Evolutionary conservation across 2,329 filamentous ascomycete species (phyloP).

Genomic region (Colletotrichum sojae): DNA sequence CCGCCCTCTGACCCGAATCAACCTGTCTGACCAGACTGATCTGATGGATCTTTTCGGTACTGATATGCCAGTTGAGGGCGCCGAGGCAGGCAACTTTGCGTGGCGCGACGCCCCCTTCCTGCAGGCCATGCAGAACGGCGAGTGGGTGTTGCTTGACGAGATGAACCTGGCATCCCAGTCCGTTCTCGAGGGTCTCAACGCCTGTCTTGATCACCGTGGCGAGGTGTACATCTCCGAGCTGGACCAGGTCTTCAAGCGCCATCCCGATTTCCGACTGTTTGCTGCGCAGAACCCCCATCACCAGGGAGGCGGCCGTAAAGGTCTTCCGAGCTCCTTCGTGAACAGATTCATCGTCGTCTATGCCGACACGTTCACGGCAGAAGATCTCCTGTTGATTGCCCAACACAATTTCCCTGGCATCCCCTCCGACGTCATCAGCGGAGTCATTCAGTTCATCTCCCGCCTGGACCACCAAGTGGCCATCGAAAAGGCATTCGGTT

Average conservation of each 20-base stretch:
- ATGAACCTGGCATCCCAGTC: constrained; percentile 99
- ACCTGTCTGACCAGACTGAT: constrained; percentile 97
- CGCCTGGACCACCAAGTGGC: constrained; percentile 81
- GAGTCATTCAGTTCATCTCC: constrained; percentile 85
- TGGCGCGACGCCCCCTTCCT: constrained; percentile 98
- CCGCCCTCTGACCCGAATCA: constrained; percentile 90
- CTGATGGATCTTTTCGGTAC: constrained; percentile 98
- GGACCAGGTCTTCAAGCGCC: constrained; percentile 92
- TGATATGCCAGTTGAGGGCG: constrained; percentile 95
- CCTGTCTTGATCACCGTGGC: constrained; percentile 95
- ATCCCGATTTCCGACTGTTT: constrained; percentile 93
- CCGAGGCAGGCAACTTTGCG: constrained; percentile 88
- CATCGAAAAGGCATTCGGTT: constrained; percentile 69
- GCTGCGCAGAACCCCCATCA: constrained; percentile 98
- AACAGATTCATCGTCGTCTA: constrained; percentile 99
- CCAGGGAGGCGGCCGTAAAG: constrained; percentile 95
- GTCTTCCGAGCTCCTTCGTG: constrained; percentile 94
- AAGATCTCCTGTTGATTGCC: constrained; percentile 88
- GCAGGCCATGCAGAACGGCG: constrained; percentile 94
- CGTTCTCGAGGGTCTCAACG: constrained; percentile 95
- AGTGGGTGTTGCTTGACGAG: constrained; percentile 97
- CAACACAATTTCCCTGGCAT: constrained; percentile 80
- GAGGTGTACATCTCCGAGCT: constrained; percentile 96
- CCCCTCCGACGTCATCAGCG: constrained; percentile 69
- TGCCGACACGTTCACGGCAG: constrained; percentile 86